phyloP scores from a whole-genome alignment of 1,284 basidiomycete genomes.

The Peniophora sp. region DNA sequence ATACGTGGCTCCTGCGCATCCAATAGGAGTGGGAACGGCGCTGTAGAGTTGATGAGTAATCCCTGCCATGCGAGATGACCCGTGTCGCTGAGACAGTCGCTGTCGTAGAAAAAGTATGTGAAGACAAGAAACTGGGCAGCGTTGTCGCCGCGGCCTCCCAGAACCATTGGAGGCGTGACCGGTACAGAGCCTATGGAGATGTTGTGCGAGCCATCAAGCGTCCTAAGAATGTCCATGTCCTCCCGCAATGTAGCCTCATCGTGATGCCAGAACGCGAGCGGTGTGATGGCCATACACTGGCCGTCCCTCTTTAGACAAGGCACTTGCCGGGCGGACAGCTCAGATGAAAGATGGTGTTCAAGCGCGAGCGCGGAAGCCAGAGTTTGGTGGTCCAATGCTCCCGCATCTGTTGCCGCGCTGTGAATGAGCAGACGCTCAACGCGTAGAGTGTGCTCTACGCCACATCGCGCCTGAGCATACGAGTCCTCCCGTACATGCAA shows the following conservation, averaged over 20 bases:
- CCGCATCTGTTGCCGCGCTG: slow-evolving; percentile 43
- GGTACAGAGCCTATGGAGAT: slow-evolving; percentile 51
- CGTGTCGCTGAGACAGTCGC: slow-evolving; percentile 53
- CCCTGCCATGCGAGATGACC: slow-evolving; percentile 61
- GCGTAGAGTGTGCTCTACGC: slow-evolving; percentile 66
- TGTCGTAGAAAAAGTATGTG: slow-evolving; percentile 72
- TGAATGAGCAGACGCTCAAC: slow-evolving; percentile 71
- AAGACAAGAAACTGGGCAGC: slow-evolving; percentile 65
- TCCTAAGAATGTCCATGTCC: slow-evolving; percentile 50
- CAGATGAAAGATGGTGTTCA: slow-evolving; percentile 46
- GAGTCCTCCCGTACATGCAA: slow-evolving; percentile 63
- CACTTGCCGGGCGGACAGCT: slow-evolving; percentile 31
- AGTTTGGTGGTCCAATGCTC: slow-evolving; percentile 53
- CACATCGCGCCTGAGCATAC: slow-evolving; percentile 65
- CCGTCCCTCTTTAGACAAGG: slow-evolving; percentile 46
- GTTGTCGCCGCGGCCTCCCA: slow-evolving; percentile 64
- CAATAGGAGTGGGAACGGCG: slow-evolving; percentile 29
- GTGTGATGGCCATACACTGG: slow-evolving; percentile 63
- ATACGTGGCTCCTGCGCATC: slow-evolving; percentile 49
- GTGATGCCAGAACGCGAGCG: slow-evolving; percentile 67
- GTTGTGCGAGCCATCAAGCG: slow-evolving; percentile 44
- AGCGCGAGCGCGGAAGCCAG: slow-evolving; percentile 57
- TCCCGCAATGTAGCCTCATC: slow-evolving; percentile 42
- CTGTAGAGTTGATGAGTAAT: slow-evolving; percentile 41
- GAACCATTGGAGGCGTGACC: slow-evolving; percentile 64